A percentile compares a stretch with the other conserved stretches of the same genome.
These are phyloP conservation scores for Dactylorhiza incarnata DNA, from an alignment of 106 monocot species.

Conservation along the genomic window DNA sequence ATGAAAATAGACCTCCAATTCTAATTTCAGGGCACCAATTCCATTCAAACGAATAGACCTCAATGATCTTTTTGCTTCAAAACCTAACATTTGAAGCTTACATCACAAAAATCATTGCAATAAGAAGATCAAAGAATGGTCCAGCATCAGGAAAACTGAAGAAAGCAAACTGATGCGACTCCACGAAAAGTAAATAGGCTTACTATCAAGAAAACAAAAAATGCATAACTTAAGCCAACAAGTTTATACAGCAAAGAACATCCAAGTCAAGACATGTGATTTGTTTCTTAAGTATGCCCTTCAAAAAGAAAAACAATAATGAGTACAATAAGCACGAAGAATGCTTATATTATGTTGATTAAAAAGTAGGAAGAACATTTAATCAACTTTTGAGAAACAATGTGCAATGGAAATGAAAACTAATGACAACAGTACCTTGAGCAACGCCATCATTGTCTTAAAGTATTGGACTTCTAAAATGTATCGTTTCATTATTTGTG, in stretches of 20 bases:
- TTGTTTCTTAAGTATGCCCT: neutral
- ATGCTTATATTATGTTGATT: neutral
- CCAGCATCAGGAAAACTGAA: neutral
- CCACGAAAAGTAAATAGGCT: neutral
- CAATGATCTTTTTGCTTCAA: too few species aligned
- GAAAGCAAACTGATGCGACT: neutral
- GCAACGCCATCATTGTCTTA: conserved; percentile 60
- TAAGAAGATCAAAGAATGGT: neutral
- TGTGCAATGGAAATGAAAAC: neutral
- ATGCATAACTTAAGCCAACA: neutral
- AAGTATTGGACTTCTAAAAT: conserved; percentile 73
- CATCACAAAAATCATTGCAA: neutral
- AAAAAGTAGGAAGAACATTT: neutral
- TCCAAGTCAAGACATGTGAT: neutral
- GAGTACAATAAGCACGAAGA: neutral
- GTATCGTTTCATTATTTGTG: conserved; percentile 90
- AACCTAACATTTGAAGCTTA: neutral
- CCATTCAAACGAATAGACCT: too few species aligned
- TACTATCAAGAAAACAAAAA: neutral
- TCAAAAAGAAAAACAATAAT: neutral
- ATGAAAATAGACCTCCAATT: too few species aligned
- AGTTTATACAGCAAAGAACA: neutral
- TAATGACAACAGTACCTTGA: conserved; percentile 55
- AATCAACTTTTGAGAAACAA: neutral
- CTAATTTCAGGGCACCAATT: too few species aligned